phyloP scores from a whole-genome alignment of 306 rosid genomes.

The Quercus suber region DNA sequence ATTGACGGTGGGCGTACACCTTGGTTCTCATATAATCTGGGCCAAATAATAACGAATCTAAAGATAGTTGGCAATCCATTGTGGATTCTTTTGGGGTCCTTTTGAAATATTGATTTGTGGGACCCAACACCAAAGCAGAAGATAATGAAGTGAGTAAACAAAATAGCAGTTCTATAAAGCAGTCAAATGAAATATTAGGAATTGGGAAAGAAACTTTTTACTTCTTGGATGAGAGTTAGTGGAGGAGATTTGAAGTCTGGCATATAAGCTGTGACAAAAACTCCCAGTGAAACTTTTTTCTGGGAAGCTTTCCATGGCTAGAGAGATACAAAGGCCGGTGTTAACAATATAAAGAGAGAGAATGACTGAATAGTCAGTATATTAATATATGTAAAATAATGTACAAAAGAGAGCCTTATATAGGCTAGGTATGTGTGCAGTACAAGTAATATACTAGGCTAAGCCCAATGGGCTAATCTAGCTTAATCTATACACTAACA shows the following conservation, averaged over 20 bases:
- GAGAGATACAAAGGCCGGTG: constrained; percentile 35
- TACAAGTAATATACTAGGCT: too few relatives aligned
- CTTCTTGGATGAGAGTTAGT: constrained; percentile 25
- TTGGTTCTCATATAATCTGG: background rate
- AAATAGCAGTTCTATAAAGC: background rate
- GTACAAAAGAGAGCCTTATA: too few relatives aligned
- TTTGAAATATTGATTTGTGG: background rate
- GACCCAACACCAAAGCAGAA: background rate
- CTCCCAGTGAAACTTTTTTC: constrained; percentile 31
- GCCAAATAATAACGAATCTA: background rate
- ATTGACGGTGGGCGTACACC: background rate
- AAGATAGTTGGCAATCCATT: background rate
- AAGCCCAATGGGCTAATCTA: too few relatives aligned
- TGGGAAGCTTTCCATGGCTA: constrained; percentile 55
- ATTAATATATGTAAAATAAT: too few relatives aligned
- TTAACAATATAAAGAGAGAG: too few relatives aligned
- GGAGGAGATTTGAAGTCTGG: constrained; percentile 24
- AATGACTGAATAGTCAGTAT: too few relatives aligned
- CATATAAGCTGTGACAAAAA: constrained; percentile 41
- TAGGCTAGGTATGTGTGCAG: too few relatives aligned
- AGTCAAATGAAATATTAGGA: background rate
- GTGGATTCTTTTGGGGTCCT: background rate
- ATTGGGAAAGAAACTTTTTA: background rate
- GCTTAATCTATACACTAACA: too few relatives aligned
- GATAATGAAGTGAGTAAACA: background rate